Evolutionary conservation across 768 basidiomycete species (phyloP), one percentile per base, ranked within the genome.

Genomic region (Cyclocybe aegerita): DNA sequence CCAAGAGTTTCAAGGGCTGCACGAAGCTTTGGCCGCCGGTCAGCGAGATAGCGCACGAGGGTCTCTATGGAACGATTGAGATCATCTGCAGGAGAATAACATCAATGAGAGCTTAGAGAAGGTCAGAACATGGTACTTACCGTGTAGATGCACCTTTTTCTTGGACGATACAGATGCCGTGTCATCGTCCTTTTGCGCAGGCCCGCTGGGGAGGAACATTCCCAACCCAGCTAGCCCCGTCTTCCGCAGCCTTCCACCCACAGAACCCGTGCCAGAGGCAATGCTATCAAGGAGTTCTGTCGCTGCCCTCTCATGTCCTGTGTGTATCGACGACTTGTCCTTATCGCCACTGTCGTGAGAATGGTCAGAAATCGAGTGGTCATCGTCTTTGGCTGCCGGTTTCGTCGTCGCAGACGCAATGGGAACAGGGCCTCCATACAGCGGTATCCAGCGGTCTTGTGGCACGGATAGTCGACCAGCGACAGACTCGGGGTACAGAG

Each of bases 11-110:
- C 79, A 1, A 98, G 81, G 0, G 91, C 90, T 4, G 85, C 86
- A 1, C 73, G 78, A 34, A 98, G 77, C 63, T 95, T 94, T 9
- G 91, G 93, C 9, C 97, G 83, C 9, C 92, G 83, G 60, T 97
- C 93, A 2, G 92, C 83, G 6, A 98, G 81, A 64, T 93, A 98
- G 9, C 86, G 81, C 55, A 93, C 78, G 4, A 99, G 79, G 0
- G 88, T 86, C 65, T 98, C 94, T n/a, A 96, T 74, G 2, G 95
- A 89, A 15, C 81, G 79, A 42, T 77, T 76, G 49, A 79, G 73
- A 30, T 84, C 80, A 55, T 86, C 88, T 85, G 53, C 14, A 50
- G 17, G 29, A 17, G 2, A 3, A 16, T 15, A 7, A 12, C 14
- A 17, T 35, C 23, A 52, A n/a, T 41, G 11, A 38, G n/a, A 49